Conservation (phyloP, 257 asterid genomes). For the Echium plantagineum region DNA sequence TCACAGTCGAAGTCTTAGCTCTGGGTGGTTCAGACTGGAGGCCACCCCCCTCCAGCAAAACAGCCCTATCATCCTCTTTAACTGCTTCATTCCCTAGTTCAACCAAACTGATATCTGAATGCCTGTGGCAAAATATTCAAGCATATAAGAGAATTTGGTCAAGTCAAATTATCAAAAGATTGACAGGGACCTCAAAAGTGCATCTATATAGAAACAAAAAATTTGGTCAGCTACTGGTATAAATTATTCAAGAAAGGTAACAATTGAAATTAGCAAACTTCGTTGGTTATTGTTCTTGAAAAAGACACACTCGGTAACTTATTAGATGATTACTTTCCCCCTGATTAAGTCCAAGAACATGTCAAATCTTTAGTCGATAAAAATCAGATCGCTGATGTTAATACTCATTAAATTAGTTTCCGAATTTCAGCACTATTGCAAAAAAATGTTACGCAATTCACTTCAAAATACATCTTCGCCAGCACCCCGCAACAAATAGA, state of each 20-base stretch:
- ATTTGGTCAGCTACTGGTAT: too few relatives aligned
- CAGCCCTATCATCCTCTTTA: conserved; percentile 66
- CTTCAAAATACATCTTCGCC: not conserved
- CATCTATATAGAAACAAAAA: too few relatives aligned
- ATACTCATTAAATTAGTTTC: not conserved
- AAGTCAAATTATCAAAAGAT: conserved; percentile 1
- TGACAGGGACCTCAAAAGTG: too few relatives aligned
- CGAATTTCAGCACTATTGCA: not conserved
- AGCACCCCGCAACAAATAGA: too few relatives aligned
- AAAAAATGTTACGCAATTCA: not conserved
- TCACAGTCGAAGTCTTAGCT: conserved; percentile 40
- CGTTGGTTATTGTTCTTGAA: too few relatives aligned
- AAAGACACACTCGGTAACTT: not conserved
- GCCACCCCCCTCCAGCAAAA: conserved; percentile 70
- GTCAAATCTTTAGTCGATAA: not conserved
- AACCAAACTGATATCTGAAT: conserved; percentile 58
- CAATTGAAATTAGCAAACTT: too few relatives aligned
- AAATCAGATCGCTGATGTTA: not conserved
- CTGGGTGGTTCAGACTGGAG: conserved; percentile 51
- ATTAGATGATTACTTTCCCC: too few relatives aligned
- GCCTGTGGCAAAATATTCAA: conserved; percentile 39
- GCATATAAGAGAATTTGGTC: conserved; percentile 4
- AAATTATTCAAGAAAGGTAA: too few relatives aligned
- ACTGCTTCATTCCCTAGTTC: conserved; percentile 46
- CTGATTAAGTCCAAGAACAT: not conserved